These are phyloP conservation scores for Talaromyces albobiverticillius DNA, from an alignment of 2,329 filamentous ascomycete genomes.

Conservation along the genomic window DNA sequence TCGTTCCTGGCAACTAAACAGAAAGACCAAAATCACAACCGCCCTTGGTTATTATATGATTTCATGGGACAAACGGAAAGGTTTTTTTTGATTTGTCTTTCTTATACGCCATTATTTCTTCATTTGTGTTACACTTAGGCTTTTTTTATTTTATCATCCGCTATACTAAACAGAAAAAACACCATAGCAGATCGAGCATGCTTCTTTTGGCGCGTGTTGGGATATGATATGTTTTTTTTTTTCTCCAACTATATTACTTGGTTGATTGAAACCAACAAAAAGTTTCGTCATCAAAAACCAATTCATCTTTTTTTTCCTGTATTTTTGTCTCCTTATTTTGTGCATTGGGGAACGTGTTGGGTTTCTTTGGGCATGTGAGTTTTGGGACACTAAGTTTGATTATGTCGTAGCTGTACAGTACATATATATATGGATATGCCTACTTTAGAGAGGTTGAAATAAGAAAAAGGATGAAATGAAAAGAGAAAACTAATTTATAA, in stretches of 20 bases:
- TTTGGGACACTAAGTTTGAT: neutral
- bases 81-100: neutral
- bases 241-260: neutral
- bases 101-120: neutral
- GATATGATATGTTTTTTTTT: neutral
- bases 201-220: neutral
- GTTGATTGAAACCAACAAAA: neutral
- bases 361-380: neutral
- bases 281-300: neutral
- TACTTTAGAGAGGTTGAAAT: neutral
- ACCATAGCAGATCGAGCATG: neutral
- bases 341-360: neutral
- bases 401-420: neutral
- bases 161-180: neutral
- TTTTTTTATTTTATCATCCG: neutral
- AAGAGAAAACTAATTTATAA: neutral
- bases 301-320: neutral
- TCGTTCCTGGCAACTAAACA: constrained; percentile 52
- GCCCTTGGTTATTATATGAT: neutral
- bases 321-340: neutral
- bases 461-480: neutral
- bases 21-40: constrained; percentile 13
- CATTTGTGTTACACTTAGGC: neutral
- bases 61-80: neutral
- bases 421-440: neutral